Evolutionary conservation across 139 green algal species (phyloP), one percentile per base, ranked within the genome.

Genomic region (Tetradesmus lagerheimii): DNA sequence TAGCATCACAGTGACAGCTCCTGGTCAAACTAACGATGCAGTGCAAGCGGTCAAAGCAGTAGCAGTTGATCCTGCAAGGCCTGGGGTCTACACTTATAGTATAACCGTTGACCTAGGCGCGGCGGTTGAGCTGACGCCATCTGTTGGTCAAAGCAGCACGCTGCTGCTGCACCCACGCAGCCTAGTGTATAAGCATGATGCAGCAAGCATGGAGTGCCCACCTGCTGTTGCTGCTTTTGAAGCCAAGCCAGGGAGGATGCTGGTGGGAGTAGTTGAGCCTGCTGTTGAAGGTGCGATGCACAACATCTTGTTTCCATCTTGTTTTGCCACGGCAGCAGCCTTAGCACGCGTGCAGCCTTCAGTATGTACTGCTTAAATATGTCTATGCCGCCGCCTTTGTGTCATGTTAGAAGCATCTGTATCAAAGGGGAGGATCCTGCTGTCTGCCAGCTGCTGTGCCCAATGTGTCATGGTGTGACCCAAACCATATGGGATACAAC

Each of bases 101-200:
- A 8, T 88, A 11, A 53, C 83, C 31, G 38, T 88, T 43, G 83
- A 88, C 47, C 62, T 88, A 15, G 83, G 83, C 20, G 76, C 62
- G 31, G 37, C 83, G 12, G 64, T 88, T 31, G 64, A 81, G 16
- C n/a, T 88, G 64, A 78, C 53, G 71, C 82, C 82, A n/a, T 79
- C 53, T 27, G 57, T 87, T 12, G 23, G 38, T 1, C 35, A 79
- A 3, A 45, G 71, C 4, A 53, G 4, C n/a, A 20, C 8, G 16
- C 57, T 87, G 82, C 82, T 87, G 35, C 64, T 79, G 11, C 62
- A 87, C 66, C 82, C 82, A 3, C 71, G 38, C 35, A 80, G 64
- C n/a, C 83, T 20, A 8, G 29, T 80, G 15, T 47, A 64, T 0
- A 80, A 80, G 50, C 83, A 81, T 39, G 38, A 88, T 43, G 64